Evolutionary conservation across 2,329 filamentous ascomycete genomes (phyloP).

Genomic region (Aspergillus novoparasiticus): DNA sequence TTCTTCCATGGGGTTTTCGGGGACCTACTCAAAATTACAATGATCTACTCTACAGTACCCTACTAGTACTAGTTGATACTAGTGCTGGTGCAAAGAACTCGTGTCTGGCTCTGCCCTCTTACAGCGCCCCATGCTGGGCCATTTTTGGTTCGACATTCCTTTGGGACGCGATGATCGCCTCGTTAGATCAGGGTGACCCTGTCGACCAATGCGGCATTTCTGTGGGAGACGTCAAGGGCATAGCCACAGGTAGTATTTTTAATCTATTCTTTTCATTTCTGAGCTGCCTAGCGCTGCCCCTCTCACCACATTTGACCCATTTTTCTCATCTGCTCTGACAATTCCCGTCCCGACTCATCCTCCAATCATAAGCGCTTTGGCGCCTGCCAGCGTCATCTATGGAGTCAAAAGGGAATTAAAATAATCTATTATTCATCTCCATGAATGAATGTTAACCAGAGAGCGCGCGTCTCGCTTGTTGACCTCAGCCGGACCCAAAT

Average conservation of each 20-base stretch:
- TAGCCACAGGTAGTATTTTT: constrained; percentile 13
- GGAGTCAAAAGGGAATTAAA: constrained; percentile 5
- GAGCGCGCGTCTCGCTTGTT: constrained; percentile 3
- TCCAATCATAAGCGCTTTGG: constrained; percentile 13
- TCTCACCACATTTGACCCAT: not conserved
- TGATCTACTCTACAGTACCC: constrained; percentile 21
- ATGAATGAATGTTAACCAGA: not conserved
- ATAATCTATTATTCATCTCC: constrained; percentile 3
- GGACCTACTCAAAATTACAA: constrained; percentile 13
- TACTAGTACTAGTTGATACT: constrained; percentile 23
- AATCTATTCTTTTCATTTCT: not conserved
- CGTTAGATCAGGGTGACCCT: constrained; percentile 18
- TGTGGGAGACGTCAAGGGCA: constrained; percentile 15
- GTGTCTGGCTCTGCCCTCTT: constrained; percentile 17
- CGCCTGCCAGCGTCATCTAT: constrained; percentile 7
- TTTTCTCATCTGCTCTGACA: not conserved
- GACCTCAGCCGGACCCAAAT: constrained; percentile 16
- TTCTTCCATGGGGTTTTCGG: not conserved
- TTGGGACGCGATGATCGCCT: constrained; percentile 20
- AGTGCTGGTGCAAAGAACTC: constrained; percentile 14
- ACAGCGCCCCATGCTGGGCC: constrained; percentile 16
- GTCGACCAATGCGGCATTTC: constrained; percentile 20
- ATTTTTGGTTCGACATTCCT: constrained; percentile 15
- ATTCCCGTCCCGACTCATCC: not conserved
- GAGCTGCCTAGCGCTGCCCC: constrained; percentile 2